These are phyloP conservation scores for Ganoderma multipileum DNA, from an alignment of 1,284 basidiomycete species.

Conservation along the genomic window DNA sequence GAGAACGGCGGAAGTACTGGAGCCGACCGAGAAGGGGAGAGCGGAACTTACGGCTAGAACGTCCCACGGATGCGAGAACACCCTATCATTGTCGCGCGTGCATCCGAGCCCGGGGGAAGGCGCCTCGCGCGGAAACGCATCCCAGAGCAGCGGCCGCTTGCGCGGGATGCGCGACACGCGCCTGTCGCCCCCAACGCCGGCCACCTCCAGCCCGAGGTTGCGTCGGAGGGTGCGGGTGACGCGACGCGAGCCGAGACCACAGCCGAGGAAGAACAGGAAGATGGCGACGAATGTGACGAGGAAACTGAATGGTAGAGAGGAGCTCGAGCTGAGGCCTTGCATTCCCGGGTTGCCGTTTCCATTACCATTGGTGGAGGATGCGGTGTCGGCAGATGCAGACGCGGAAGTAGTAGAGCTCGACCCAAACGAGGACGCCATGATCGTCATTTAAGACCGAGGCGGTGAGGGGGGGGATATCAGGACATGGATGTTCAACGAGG, in stretches of 20 bases:
- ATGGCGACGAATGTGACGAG: constrained; percentile 66
- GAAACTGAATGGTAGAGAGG: constrained; percentile 57
- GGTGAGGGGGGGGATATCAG: constrained; percentile 14
- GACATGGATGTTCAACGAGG: constrained; percentile 13
- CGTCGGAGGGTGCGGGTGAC: constrained; percentile 32
- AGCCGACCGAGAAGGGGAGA: background rate
- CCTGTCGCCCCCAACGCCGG: background rate
- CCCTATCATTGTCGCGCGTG: background rate
- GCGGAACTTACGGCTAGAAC: constrained; percentile 28
- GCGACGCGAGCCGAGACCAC: constrained; percentile 59
- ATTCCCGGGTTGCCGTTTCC: background rate
- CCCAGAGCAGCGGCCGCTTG: constrained; percentile 31
- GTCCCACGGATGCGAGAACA: constrained; percentile 20
- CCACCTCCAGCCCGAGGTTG: constrained; percentile 27
- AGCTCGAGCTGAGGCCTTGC: constrained; percentile 21
- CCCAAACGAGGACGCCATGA: constrained; percentile 1
- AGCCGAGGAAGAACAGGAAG: constrained; percentile 62
- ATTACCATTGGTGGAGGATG: background rate
- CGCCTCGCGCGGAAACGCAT: constrained; percentile 24
- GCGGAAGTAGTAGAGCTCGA: background rate
- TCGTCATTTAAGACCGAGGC: background rate
- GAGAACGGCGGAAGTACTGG: constrained; percentile 1
- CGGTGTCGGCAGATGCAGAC: background rate
- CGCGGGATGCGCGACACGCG: background rate
- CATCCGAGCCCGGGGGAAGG: background rate